Evolutionary conservation across 352 stramenopile species (phyloP).

Genomic region (Pythium sp.): DNA sequence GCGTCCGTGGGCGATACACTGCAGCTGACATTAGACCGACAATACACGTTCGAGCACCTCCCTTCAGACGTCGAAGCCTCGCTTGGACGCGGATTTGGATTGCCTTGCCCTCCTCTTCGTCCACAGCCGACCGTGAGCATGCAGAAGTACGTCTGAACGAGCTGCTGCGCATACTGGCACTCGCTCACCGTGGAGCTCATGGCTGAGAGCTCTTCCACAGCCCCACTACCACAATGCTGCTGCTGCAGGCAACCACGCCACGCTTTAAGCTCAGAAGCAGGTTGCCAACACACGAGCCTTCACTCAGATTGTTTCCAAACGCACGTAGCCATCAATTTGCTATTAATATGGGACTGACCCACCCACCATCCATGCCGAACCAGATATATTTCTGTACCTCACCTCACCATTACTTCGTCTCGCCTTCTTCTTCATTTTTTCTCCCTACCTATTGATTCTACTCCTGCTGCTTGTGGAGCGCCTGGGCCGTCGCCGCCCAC

Average conservation of each 20-base stretch:
- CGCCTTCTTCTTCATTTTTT: not conserved
- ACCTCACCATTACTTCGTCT: not conserved
- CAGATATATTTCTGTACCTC: conserved; percentile 5
- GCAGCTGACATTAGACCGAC: conserved; percentile 27
- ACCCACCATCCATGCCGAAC: not conserved
- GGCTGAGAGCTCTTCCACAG: not conserved
- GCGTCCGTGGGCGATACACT: conserved; percentile 32
- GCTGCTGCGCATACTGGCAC: conserved; percentile 44
- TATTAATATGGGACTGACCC: conserved; percentile 6
- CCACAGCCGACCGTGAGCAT: conserved; percentile 60
- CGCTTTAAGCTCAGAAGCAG: not conserved
- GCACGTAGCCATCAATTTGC: not conserved
- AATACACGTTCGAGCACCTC: conserved; percentile 38
- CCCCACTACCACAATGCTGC: not conserved
- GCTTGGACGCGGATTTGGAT: not conserved
- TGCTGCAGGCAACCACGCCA: not conserved
- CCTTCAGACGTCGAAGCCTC: not conserved
- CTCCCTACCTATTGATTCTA: conserved; percentile 5
- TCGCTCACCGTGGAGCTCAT: not conserved
- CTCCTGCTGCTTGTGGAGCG: conserved; percentile 30
- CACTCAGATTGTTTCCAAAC: not conserved
- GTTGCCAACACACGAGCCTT: not conserved
- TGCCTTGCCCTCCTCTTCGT: not conserved
- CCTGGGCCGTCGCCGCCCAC: conserved; percentile 56
- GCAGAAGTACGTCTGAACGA: conserved; percentile 56